Conservation (phyloP, 2,329 filamentous ascomycete species). For the Colletotrichum plurivorum region DNA sequence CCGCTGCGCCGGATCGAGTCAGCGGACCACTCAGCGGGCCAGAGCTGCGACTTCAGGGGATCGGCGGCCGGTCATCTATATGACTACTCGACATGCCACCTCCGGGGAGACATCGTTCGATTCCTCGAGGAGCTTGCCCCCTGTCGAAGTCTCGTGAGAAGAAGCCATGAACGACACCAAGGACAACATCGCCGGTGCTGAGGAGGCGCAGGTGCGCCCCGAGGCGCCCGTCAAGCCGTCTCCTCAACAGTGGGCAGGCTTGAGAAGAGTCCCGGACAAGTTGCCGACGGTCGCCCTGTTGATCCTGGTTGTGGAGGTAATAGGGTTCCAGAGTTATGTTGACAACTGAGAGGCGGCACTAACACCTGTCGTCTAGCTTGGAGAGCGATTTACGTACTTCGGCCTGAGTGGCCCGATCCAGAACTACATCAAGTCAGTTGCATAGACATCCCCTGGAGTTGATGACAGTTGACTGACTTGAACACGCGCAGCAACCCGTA, state of each 20-base stretch:
- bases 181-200: constrained; percentile 14
- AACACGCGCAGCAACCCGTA: constrained; percentile 40
- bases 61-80: constrained; percentile 7
- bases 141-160: background rate
- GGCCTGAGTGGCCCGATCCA: constrained; percentile 50
- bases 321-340: background rate
- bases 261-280: constrained; percentile 47
- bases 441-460: background rate
- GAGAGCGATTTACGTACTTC: constrained; percentile 50
- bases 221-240: constrained; percentile 4
- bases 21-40: constrained; percentile 1
- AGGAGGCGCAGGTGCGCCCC: constrained; percentile 11
- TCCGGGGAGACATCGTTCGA: background rate
- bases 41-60: background rate
- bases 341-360: background rate
- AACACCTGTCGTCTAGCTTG: constrained; percentile 39
- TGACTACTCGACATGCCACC: constrained; percentile 16
- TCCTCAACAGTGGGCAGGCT: constrained; percentile 31
- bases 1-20: constrained; percentile 23
- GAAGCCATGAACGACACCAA: constrained; percentile 34
- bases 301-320: constrained; percentile 46
- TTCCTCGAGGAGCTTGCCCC: background rate
- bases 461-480: background rate
- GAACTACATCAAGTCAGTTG: constrained; percentile 48
- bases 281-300: constrained; percentile 45